Base-by-base conservation (phyloP, 257 asterid genomes). In the Salvia hispanica region DNA sequence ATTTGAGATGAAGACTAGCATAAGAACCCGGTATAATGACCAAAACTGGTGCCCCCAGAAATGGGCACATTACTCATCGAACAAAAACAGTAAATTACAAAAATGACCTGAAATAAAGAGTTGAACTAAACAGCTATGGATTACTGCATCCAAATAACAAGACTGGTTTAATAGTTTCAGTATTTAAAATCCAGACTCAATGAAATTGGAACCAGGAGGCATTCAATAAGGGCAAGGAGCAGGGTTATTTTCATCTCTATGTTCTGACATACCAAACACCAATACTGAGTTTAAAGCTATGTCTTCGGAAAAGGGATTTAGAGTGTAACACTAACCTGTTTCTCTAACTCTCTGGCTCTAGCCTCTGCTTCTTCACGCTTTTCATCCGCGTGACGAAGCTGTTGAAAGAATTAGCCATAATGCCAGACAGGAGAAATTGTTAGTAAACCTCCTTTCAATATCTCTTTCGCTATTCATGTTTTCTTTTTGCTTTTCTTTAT, bases 321-420 rank as follows among this genome's bases (percentile, higher is more conserved):
- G 40, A 46, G 14, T 68, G 67, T 11, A 40, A 68, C 44, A 59
- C 74, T 60, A 58, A 94, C 99, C 96, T 94, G 99, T 80, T 91
- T 88, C 81, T 94, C 98, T 74, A 94, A 84, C 86, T 88, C 91
- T 75, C 89, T 72, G 61, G 96, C 96, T 82, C 99, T 80, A 62
- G 95, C 98, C 69, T 91, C 96, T 36, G 96, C 91, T 79, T 91
- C 97, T 85, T 85, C 96, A 53, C 90, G 87, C 74, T 87, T 86
- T 76, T 83, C 98, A 84, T 94, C 96, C 68, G 93, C 95, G 71
- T 68, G 82, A 36, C 83, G 96, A 77, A 91, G 90, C 99, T 94
- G 94, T 80, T 64, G 76, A 70, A 62, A 50, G 78, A 76, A 80
- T 74, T 73, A 81, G 79, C 54, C 70, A 82, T 74, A 53, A 75